Evolutionary conservation across 768 basidiomycete genomes (phyloP), one percentile per base, ranked within the genome.

Genomic region (Fomitopsis serialis): DNA sequence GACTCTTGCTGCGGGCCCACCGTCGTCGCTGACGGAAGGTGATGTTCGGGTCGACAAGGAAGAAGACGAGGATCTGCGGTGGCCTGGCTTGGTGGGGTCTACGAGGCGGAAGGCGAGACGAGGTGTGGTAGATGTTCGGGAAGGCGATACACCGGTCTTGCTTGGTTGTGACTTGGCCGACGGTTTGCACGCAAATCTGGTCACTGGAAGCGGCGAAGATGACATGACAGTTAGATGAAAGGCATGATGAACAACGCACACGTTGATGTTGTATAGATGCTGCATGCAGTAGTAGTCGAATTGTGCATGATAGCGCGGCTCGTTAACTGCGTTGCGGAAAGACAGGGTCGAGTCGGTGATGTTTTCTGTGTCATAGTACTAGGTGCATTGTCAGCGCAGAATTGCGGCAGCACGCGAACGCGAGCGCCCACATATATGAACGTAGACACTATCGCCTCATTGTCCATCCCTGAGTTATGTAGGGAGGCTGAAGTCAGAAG

Each of bases 101-200:
- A 40, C 48, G 29, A 73, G 66, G 34, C 60, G 48, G 58, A 75
- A 75, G 7, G 63, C 24, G 62, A 61, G 24, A 74, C 68, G 23
- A 60, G 62, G 56, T 74, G 70, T 48, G 72, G 52, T 68, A 71
- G 15, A 68, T 53, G 56, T 73, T 72, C 19, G 70, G 72, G 58
- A 72, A 74, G 9, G 66, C 66, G 25, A 74, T 56, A 42, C 63
- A 63, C 12, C 68, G 61, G 17, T 67, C 65, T 29, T 58, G 44
- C 12, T 45, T 48, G 1, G 67, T 72, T 9, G 53, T 52, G 10
- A 74, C 63, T 2, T 55, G 42, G 12, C 72, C 72, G 42, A 68
- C 21, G 6, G 47, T 29, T 37, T 34, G 46, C 12, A 40, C 12
- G 43, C 22, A 12, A 27, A 23, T 21, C 10, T 19, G 10, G 29